Evolutionary conservation across 2,329 filamentous ascomycete genomes (phyloP), one percentile per base, ranked within the genome.

Genomic region (Ascochyta fabae): DNA sequence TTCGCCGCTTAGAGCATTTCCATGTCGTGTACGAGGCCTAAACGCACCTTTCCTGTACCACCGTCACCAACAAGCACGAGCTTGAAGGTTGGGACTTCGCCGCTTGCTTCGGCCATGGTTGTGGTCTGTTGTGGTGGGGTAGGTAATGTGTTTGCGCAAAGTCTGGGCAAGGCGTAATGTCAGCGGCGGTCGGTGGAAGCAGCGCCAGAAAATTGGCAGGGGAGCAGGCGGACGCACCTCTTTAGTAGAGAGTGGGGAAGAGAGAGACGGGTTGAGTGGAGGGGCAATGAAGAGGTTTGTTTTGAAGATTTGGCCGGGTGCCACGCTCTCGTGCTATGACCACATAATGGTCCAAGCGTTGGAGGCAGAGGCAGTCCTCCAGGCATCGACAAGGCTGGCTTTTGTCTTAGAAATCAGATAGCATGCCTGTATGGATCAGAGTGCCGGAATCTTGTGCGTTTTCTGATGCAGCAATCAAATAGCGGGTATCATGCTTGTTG

Each of bases 41-140:
- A n/a, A 55, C 88, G 81, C 81, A 96, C 95, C 93, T 99, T 99
- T 84, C 95, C 95, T 75, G 95, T 99, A 86, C 95, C 95, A 82
- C 95, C 95, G 79, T 99, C 95, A 80, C 95, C 95, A 76, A 99
- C 95, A 82, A 99, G 92, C 79, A 99, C 95, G 75, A 99, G 91
- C 91, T 99, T 99, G 90, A 99, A 99, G 80, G 92, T 96, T 68
- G 94, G 92, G 68, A 83, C 74, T 61, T 82, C 78, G 80, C 89
- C 86, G 52, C 60, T 63, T 61, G 67, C 65, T 65, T 75, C 71
- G 58, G 73, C 71, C 91, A 95, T 96, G 69, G 55, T 72, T 67
- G 67, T 58, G 49, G 40, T 58, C 45, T 56, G 65, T 57, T 67
- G 69, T 70, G 64, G 72, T 67, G 72, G 71, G 70, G 71, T 68